Percentiles rank a stretch among this genome's conserved stretches.
These are phyloP conservation scores for Cruciata laevipes DNA, from an alignment of 257 asterid genomes.

Conservation along the genomic window DNA sequence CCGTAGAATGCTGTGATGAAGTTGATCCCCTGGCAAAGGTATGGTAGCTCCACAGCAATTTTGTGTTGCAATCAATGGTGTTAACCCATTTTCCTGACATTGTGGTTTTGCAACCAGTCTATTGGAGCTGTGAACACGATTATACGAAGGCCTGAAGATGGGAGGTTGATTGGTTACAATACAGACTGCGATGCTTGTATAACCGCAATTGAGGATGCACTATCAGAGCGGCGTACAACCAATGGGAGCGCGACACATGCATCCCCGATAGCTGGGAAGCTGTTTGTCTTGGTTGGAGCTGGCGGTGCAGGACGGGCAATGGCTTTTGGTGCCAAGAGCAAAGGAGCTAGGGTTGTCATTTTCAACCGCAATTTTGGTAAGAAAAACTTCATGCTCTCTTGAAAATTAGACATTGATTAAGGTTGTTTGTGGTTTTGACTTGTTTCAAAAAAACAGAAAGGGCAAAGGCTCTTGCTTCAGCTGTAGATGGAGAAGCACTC, in stretches of 20 bases:
- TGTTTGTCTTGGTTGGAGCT: constrained; percentile 67
- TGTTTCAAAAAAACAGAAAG: constrained; percentile 32
- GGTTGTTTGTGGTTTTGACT: constrained; percentile 3
- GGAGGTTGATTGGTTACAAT: constrained; percentile 59
- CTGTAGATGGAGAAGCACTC: constrained; percentile 62
- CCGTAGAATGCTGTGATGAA: constrained; percentile 57
- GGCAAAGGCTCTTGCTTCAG: constrained; percentile 60
- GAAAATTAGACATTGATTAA: background rate
- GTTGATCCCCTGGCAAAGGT: constrained; percentile 74
- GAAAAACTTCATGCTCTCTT: constrained; percentile 14
- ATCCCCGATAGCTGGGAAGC: constrained; percentile 57
- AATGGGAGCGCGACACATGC: constrained; percentile 26
- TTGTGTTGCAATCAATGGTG: background rate
- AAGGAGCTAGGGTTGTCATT: constrained; percentile 66
- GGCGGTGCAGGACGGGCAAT: constrained; percentile 83
- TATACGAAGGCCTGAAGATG: constrained; percentile 45
- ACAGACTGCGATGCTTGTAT: constrained; percentile 72
- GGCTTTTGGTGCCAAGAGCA: constrained; percentile 64
- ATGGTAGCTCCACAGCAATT: background rate
- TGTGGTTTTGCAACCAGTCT: constrained; percentile 28
- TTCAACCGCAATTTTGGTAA: constrained; percentile 66
- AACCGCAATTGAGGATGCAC: constrained; percentile 64
- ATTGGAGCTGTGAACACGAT: constrained; percentile 74
- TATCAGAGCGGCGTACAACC: constrained; percentile 24
- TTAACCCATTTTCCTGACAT: constrained; percentile 6